Evolutionary conservation across 2,329 filamentous ascomycete species (phyloP).

Genomic region (Venturia effusa): DNA sequence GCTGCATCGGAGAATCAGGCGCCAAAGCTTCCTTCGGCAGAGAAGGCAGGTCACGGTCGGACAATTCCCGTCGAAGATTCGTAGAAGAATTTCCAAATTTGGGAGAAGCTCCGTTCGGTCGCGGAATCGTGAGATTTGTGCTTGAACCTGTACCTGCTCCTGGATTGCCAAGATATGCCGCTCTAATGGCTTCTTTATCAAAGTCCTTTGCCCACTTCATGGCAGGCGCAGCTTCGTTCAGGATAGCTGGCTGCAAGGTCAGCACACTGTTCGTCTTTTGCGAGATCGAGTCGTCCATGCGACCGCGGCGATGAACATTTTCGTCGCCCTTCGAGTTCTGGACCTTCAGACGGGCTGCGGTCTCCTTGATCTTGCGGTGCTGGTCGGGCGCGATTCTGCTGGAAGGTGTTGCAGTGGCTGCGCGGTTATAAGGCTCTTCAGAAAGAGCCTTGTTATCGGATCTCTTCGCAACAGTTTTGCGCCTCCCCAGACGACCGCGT

Average conservation of each 20-base stretch:
- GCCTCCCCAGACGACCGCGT: slow-evolving; percentile 56
- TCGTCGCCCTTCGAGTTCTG: slow-evolving; percentile 49
- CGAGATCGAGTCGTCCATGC: slow-evolving; percentile 41
- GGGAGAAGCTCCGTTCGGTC: not conserved
- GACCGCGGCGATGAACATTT: slow-evolving; percentile 42
- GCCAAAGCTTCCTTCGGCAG: slow-evolving; percentile 23
- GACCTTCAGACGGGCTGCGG: slow-evolving; percentile 68
- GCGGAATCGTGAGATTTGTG: slow-evolving; percentile 13
- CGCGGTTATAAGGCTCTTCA: slow-evolving; percentile 42
- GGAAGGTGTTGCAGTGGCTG: slow-evolving; percentile 38
- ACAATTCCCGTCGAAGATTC: slow-evolving; percentile 11
- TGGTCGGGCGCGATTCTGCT: slow-evolving; percentile 88
- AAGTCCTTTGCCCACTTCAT: slow-evolving; percentile 97
- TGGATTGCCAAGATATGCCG: slow-evolving; percentile 70
- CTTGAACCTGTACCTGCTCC: slow-evolving; percentile 57
- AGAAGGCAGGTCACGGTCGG: slow-evolving; percentile 31
- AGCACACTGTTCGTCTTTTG: slow-evolving; percentile 81
- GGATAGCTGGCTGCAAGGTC: slow-evolving; percentile 73
- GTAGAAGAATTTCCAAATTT: slow-evolving; percentile 4
- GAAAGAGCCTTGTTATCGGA: slow-evolving; percentile 26
- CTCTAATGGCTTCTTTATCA: slow-evolving; percentile 76
- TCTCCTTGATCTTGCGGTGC: slow-evolving; percentile 84
- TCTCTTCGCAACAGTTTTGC: slow-evolving; percentile 34
- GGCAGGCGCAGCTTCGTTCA: slow-evolving; percentile 79
- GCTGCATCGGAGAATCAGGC: slow-evolving; percentile 1